Evolutionary conservation across 2,329 filamentous ascomycete species (phyloP).

Genomic region (Colletotrichum liriopes): DNA sequence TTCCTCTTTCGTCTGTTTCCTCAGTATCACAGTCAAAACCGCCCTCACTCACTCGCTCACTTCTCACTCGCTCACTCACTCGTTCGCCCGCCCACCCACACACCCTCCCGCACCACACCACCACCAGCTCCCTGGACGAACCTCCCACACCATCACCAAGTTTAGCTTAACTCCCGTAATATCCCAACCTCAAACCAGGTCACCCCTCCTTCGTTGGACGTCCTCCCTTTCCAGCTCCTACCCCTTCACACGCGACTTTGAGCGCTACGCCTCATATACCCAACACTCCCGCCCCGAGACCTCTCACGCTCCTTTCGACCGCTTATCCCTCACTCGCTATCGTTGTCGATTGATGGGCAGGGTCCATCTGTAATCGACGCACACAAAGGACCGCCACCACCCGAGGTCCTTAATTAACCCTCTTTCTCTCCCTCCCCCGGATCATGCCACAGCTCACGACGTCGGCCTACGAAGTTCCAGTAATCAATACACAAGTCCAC

Average conservation of each 20-base stretch:
- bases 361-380: constrained; percentile 4
- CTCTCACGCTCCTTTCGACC: constrained; percentile 11
- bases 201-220: constrained; percentile 8
- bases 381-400: constrained; percentile 4
- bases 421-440: neutral
- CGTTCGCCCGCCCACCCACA: neutral
- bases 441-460: constrained; percentile 24
- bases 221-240: neutral
- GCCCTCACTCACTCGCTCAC: neutral
- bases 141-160: constrained; percentile 15
- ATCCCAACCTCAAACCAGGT: constrained; percentile 12
- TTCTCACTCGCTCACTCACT: neutral
- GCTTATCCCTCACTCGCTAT: constrained; percentile 21
- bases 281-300: constrained; percentile 15
- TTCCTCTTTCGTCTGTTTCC: neutral
- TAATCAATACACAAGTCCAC: constrained; percentile 23
- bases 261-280: constrained; percentile 31
- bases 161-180: constrained; percentile 14
- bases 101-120: constrained; percentile 8
- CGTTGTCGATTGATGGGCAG: constrained; percentile 6
- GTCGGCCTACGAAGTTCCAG: constrained; percentile 28
- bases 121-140: constrained; percentile 2
- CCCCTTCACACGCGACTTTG: constrained; percentile 20
- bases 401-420: constrained; percentile 10
- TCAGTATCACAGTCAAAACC: neutral